Percentiles rank a stretch among this genome's conserved stretches.
Conservation (phyloP, 2,329 filamentous ascomycete genomes). For the Colletotrichum sublineola region DNA sequence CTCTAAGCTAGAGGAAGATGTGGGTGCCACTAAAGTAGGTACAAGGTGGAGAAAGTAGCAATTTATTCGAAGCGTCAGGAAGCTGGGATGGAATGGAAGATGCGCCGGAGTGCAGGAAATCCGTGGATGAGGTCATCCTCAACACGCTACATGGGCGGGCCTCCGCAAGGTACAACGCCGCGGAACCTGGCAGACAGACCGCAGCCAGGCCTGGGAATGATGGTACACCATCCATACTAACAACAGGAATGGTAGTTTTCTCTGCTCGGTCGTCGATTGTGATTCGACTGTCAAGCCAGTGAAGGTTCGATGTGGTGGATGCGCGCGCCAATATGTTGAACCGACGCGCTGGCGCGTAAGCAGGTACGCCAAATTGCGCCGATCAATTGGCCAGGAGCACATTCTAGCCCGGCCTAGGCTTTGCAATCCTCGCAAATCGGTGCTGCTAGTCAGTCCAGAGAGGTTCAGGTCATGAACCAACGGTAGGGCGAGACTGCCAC, state of each 20-base stretch:
- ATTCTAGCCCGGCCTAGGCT: conserved; percentile 36
- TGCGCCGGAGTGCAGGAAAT: not conserved
- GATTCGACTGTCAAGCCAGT: conserved; percentile 2
- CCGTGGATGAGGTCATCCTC: conserved; percentile 34
- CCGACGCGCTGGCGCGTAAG: conserved; percentile 36
- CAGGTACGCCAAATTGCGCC: conserved; percentile 17
- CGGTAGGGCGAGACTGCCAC: conserved; percentile 26
- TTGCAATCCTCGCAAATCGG: conserved; percentile 4
- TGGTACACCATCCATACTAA: not conserved
- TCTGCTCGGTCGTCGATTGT: not conserved
- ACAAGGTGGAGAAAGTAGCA: conserved; percentile 29
- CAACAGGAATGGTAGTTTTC: not conserved
- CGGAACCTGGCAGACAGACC: not conserved
- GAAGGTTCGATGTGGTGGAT: conserved; percentile 14
- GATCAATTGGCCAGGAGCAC: conserved; percentile 24
- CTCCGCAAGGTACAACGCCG: conserved; percentile 29
- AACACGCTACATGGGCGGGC: conserved; percentile 18
- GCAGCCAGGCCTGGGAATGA: conserved; percentile 2
- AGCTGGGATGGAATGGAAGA: conserved; percentile 35
- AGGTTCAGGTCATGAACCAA: conserved; percentile 9
- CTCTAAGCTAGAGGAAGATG: conserved; percentile 3
- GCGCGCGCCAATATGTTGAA: conserved; percentile 34
- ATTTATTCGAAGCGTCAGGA: conserved; percentile 42
- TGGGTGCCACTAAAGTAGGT: conserved; percentile 2
- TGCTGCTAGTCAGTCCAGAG: conserved; percentile 2